phyloP scores from a whole-genome alignment of 352 stramenopile genomes.

The Phytophthora sansomeana region DNA sequence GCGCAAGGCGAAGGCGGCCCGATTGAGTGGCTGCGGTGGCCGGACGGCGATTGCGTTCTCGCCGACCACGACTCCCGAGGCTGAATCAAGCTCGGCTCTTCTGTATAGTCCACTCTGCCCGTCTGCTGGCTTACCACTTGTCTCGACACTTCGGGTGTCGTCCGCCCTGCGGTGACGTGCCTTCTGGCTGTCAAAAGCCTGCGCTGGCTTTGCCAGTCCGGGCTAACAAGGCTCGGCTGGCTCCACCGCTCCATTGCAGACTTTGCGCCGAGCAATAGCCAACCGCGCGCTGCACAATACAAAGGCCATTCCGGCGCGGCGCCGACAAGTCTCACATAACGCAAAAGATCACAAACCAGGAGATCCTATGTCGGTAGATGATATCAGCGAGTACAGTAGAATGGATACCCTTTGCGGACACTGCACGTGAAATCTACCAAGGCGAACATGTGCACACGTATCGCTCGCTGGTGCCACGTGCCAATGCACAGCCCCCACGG shows the following conservation, averaged over 20 bases:
- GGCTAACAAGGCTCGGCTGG: too few species aligned
- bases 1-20: not conserved
- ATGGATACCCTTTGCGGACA: too few species aligned
- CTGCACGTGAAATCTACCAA: too few species aligned
- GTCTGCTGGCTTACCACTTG: conserved; percentile 30
- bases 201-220: conserved; percentile 4
- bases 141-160: conserved; percentile 15
- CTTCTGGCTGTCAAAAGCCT: conserved; percentile 2
- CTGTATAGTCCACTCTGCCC: conserved; percentile 33
- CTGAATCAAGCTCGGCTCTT: conserved; percentile 24
- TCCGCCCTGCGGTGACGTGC: conserved; percentile 31
- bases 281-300: conserved; percentile 6
- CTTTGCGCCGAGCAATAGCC: too few species aligned
- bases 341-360: not conserved
- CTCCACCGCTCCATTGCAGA: too few species aligned
- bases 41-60: conserved; percentile 21
- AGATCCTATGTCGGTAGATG: conserved; percentile 6
- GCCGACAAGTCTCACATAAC: conserved; percentile 2
- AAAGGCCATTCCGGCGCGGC: conserved; percentile 14
- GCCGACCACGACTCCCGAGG: conserved; percentile 29
- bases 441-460: not conserved
- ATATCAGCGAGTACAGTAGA: too few species aligned
- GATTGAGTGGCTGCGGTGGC: conserved; percentile 7
- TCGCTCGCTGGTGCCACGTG: too few species aligned
- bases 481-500: not conserved